Conservation (phyloP, 2,329 filamentous ascomycete genomes). For the Penicillium psychrosexuale region DNA sequence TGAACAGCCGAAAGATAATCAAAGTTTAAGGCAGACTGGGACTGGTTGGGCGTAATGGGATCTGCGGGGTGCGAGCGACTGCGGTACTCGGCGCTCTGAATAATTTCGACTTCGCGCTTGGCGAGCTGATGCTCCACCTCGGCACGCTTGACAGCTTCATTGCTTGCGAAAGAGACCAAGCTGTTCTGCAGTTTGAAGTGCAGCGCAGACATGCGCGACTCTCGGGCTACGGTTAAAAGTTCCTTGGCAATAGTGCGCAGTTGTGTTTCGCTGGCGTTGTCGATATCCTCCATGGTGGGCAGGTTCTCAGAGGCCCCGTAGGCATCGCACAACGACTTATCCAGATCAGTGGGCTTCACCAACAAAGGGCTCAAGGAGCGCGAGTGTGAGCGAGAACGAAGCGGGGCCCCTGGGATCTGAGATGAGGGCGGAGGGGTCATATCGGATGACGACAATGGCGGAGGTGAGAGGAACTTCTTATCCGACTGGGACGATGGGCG, state of each 20-base stretch:
- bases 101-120: slow-evolving; percentile 79
- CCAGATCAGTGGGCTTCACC: slow-evolving; percentile 49
- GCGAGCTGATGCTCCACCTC: slow-evolving; percentile 90
- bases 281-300: slow-evolving; percentile 52
- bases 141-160: slow-evolving; percentile 79
- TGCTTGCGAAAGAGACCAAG: slow-evolving; percentile 76
- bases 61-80: slow-evolving; percentile 58
- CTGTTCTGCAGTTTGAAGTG: slow-evolving; percentile 90
- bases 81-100: slow-evolving; percentile 70
- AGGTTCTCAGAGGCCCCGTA: slow-evolving; percentile 45
- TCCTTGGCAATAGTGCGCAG: slow-evolving; percentile 55
- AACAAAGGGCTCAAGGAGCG: slow-evolving; percentile 31
- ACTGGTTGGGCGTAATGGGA: slow-evolving; percentile 32
- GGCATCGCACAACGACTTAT: slow-evolving; percentile 42
- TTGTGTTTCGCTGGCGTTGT: slow-evolving; percentile 50
- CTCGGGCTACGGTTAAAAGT: slow-evolving; percentile 55
- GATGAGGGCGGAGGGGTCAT: slow-evolving; percentile 65
- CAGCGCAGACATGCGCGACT: slow-evolving; percentile 76
- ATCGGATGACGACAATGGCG: slow-evolving; percentile 47
- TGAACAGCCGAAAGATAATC: slow-evolving; percentile 60
- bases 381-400: slow-evolving; percentile 43
- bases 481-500: slow-evolving; percentile 35
- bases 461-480: slow-evolving; percentile 41
- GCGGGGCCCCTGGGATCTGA: slow-evolving; percentile 49
- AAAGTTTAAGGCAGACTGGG: slow-evolving; percentile 39